Percentiles rank a stretch among this genome's conserved stretches.
Evolutionary conservation across 805 yeast species (phyloP).

Genomic region (Saccharomycopsis sp.): DNA sequence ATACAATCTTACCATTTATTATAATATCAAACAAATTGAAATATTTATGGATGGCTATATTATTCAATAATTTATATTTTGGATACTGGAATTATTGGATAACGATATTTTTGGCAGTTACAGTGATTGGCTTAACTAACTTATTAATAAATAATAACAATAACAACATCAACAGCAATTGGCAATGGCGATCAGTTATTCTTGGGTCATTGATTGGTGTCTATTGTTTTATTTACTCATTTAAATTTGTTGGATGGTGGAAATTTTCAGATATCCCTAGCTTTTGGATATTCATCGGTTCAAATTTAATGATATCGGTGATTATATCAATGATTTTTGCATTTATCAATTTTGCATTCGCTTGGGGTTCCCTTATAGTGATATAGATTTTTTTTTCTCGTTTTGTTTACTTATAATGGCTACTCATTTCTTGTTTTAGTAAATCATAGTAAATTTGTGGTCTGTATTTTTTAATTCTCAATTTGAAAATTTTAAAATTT

Average conservation of each 20-base stretch:
- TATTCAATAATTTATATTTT: constrained; percentile 24
- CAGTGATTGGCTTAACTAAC: constrained; percentile 20
- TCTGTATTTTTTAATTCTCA: too few species aligned
- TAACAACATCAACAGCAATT: constrained; percentile 28
- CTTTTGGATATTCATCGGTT: constrained; percentile 23
- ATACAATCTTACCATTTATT: constrained; percentile 28
- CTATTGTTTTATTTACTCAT: constrained; percentile 25
- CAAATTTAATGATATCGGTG: constrained; percentile 24
- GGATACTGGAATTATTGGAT: constrained; percentile 23
- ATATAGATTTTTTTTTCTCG: too few species aligned
- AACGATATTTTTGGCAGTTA: constrained; percentile 19
- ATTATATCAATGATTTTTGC: constrained; percentile 21
- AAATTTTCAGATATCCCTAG: constrained; percentile 27
- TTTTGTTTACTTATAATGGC: too few species aligned
- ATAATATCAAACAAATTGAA: constrained; percentile 24
- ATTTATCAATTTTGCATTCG: constrained; percentile 8
- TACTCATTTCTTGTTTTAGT: too few species aligned
- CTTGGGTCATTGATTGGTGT: constrained; percentile 26
- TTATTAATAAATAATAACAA: constrained; percentile 25
- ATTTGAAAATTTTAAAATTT: too few species aligned
- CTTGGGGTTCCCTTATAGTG: constrained; percentile 8
- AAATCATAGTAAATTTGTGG: too few species aligned
- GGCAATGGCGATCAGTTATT: constrained; percentile 27
- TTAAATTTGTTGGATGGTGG: constrained; percentile 24
- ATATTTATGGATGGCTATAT: constrained; percentile 12